Evolutionary conservation across 192 early-diverging fungal species (phyloP).

Genomic region (Entomortierella chlamydospora): DNA sequence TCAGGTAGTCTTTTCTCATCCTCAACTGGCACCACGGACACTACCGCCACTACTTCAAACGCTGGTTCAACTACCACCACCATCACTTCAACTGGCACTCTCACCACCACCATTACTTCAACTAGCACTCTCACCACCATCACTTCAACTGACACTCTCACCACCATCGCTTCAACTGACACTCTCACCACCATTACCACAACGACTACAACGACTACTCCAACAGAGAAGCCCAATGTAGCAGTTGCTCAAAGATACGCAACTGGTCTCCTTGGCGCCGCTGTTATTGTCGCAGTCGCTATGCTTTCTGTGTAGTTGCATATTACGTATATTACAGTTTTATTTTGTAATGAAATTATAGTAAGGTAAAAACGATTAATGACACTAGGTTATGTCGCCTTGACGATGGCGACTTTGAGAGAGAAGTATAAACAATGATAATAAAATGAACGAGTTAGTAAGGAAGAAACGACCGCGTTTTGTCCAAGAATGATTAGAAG

Average conservation of each 20-base stretch:
- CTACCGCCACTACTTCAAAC: too few relatives aligned
- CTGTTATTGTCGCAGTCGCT: background rate
- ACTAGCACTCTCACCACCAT: background rate
- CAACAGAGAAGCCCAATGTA: conserved; percentile 2
- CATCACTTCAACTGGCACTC: background rate
- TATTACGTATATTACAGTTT: background rate
- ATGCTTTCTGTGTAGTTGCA: conserved; percentile 6
- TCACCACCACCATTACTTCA: background rate
- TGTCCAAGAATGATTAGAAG: background rate
- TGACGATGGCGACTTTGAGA: conserved; percentile 29
- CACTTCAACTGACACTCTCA: background rate
- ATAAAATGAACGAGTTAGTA: background rate
- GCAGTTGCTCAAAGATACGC: conserved; percentile 5
- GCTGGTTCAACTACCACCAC: too few relatives aligned
- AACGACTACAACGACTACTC: background rate
- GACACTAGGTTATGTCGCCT: background rate
- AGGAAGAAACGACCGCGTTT: background rate
- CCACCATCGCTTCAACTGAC: background rate
- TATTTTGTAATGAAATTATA: background rate
- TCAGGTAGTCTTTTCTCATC: too few relatives aligned
- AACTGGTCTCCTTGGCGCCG: conserved; percentile 3
- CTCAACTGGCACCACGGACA: too few relatives aligned
- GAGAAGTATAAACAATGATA: background rate
- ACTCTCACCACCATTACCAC: background rate
- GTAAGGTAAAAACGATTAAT: background rate